Evolutionary conservation across 2,329 filamentous ascomycete genomes (phyloP), one percentile per base, ranked within the genome.

Genomic region (Penicillium oxalicum): DNA sequence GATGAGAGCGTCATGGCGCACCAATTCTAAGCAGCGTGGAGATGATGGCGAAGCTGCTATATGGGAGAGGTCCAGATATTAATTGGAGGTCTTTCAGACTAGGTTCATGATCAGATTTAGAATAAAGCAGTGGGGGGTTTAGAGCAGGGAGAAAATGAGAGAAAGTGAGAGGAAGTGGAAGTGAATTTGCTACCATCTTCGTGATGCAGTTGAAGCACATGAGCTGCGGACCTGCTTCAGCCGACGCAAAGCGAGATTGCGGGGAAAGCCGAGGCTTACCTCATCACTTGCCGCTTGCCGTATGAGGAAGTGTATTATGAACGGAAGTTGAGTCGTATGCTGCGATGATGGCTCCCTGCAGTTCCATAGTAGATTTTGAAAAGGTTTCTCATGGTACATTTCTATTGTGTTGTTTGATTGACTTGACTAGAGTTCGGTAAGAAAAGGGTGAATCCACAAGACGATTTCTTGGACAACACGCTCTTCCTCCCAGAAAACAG

Each of bases 241-340:
- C 65, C 65, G 65, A 67, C 61, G 64, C 60, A 66, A 68, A 66
- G 62, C 65, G 65, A 65, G 54, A 60, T 60, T 65, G 63, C 63
- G 65, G 63, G 63, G 65, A 63, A 66, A 56, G 44, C 43, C 48
- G 32, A 38, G 34, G 34, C n/a, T 56, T 45, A 51, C 53, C 43
- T 48, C 54, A 49, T 28, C 40, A 13, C 2, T 8, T 38, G 41
- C 47, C 47, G 42, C 47, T 49, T 45, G 26, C 50, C 44, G 6
- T 11, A 29, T 47, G 38, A 4, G 40, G 44, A 47, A 40, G 28
- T 18, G n/a, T 43, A 34, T 9, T 13, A n/a, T 32, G 12, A 27
- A 13, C 5, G 13, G n/a, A 26, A 5, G 25, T 18, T 9, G 34
- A 11, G 4, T 35, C 9, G 9, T 35, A 13, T 2, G 12, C 5